Conservation (phyloP, 108 stramenopile species). For the Parietichytrium sp. region DNA sequence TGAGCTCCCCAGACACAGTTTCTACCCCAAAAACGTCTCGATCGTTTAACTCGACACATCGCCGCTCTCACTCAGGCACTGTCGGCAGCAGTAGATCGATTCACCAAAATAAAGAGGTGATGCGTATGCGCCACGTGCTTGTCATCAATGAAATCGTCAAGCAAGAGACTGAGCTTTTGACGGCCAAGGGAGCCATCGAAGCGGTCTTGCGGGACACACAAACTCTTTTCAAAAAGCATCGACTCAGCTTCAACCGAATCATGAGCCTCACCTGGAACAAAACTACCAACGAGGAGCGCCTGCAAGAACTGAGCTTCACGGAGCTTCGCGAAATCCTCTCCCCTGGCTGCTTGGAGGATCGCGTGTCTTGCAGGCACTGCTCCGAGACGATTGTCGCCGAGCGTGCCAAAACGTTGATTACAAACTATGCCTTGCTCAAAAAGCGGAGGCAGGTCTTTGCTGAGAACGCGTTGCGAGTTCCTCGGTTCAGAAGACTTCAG, state of each 20-base stretch:
- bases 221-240: not conserved
- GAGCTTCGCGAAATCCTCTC: conserved; percentile 1
- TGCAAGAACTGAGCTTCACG: not conserved
- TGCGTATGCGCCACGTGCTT: not conserved
- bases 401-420: no score
- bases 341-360: no score
- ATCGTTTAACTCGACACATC: no score
- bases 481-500: no score
- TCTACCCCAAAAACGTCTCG: no score
- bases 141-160: not conserved
- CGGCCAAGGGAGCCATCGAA: not conserved
- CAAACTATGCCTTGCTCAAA: no score
- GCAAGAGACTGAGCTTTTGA: not conserved
- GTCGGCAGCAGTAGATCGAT: not conserved
- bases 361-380: no score
- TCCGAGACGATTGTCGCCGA: no score
- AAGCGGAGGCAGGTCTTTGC: no score
- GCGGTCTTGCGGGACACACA: not conserved
- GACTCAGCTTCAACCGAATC: not conserved
- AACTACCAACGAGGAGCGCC: not conserved
- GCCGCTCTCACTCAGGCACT: not conserved
- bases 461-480: no score
- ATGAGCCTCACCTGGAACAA: not conserved
- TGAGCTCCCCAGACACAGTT: no score
- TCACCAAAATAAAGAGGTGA: not conserved